phyloP scores from a whole-genome alignment of 1,139 yeast genomes.

The Kodamaea arcana region DNA sequence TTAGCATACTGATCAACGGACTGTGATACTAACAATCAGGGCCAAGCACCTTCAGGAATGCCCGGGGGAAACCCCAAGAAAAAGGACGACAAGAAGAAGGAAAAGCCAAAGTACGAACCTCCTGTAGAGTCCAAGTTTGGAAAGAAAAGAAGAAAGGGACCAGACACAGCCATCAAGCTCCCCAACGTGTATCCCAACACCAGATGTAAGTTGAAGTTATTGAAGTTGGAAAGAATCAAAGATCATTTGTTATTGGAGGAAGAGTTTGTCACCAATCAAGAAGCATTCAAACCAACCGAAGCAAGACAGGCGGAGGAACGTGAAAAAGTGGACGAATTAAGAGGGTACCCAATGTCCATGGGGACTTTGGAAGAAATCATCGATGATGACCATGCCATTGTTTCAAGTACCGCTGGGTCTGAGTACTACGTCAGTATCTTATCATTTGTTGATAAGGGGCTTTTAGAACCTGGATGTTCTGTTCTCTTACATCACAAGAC shows the following conservation, averaged over 20 bases:
- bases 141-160: conserved; percentile 87
- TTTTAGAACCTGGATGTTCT: conserved; percentile 97
- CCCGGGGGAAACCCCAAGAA: conserved; percentile 60
- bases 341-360: conserved; percentile 96
- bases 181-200: conserved; percentile 91
- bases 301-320: conserved; percentile 96
- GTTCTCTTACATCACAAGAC: conserved; percentile 94
- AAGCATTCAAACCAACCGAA: conserved; percentile 91
- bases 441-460: conserved; percentile 96
- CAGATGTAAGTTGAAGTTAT: conserved; percentile 83
- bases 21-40: conserved; percentile 43
- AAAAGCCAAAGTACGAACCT: conserved; percentile 94
- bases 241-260: conserved; percentile 94
- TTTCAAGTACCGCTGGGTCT: conserved; percentile 92
- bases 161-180: conserved; percentile 77
- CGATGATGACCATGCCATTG: conserved; percentile 98
- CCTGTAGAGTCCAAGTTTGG: conserved; percentile 95
- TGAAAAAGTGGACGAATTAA: conserved; percentile 87
- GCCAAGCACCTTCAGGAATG: conserved; percentile 79
- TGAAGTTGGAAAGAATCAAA: conserved; percentile 93
- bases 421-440: conserved; percentile 94
- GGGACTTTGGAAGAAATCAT: conserved; percentile 96
- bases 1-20: no score
- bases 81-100: conserved; percentile 75
- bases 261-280: conserved; percentile 93